Conservation (phyloP, 306 rosid species). For the Vachellia collinsii region DNA sequence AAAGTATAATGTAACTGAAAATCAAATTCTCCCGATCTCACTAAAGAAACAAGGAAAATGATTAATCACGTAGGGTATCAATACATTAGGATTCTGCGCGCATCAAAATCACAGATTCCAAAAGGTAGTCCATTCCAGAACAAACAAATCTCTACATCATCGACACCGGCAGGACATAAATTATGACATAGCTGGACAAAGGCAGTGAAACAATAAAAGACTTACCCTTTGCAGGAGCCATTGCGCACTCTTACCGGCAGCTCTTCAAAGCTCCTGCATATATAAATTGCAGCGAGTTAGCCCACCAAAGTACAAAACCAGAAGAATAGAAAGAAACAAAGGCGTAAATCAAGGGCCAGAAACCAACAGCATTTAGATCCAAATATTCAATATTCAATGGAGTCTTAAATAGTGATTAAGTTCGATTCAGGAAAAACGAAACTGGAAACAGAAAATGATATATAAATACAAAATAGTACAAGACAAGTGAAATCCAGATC, state of each 20-base stretch:
- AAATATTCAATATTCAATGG: not conserved
- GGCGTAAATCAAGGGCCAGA: not conserved
- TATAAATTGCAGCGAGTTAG: not conserved
- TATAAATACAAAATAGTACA: not conserved
- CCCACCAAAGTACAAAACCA: not conserved
- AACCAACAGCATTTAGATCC: not conserved
- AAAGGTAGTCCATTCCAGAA: not conserved
- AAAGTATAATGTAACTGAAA: not conserved
- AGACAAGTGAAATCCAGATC: not conserved
- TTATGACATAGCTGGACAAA: not conserved
- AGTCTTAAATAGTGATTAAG: not conserved
- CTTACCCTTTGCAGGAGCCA: conserved; percentile 51
- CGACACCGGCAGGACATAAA: not conserved
- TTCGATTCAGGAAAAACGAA: not conserved
- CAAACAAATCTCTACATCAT: not conserved
- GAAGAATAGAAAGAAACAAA: not conserved
- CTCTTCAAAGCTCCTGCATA: conserved; percentile 35
- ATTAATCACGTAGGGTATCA: not conserved
- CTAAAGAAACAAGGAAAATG: not conserved
- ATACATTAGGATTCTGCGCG: not conserved
- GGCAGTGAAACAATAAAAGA: not conserved
- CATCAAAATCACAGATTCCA: not conserved
- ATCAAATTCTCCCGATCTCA: not conserved
- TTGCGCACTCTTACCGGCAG: conserved; percentile 26
- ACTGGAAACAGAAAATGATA: too few species aligned